These are phyloP conservation scores for Xylariaceae sp. DNA, from an alignment of 2,329 filamentous ascomycete species.

Conservation along the genomic window DNA sequence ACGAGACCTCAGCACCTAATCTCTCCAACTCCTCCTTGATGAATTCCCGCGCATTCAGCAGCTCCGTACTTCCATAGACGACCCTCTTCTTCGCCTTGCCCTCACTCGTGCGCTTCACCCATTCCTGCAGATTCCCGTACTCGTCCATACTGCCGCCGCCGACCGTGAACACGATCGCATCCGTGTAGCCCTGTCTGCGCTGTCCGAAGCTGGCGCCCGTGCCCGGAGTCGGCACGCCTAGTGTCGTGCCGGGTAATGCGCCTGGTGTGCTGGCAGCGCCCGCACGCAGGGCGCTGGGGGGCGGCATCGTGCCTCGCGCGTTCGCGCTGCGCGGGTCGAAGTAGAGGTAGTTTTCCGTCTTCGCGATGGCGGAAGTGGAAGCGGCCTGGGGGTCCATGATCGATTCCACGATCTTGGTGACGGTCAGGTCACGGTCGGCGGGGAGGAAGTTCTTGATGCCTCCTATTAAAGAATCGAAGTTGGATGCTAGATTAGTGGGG, in stretches of 20 bases:
- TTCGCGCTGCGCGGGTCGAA: conserved; percentile 94
- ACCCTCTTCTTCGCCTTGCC: conserved; percentile 69
- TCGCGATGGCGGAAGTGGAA: conserved; percentile 85
- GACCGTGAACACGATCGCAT: conserved; percentile 89
- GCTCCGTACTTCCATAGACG: conserved; percentile 89
- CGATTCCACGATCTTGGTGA: conserved; percentile 97
- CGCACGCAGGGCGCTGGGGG: conserved; percentile 58
- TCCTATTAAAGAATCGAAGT: conserved; percentile 90
- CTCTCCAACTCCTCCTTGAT: conserved; percentile 58
- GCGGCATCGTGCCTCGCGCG: conserved; percentile 84
- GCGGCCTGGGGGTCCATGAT: conserved; percentile 94
- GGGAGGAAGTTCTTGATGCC: conserved; percentile 99
- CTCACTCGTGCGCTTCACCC: conserved; percentile 73
- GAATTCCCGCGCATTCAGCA: conserved; percentile 65
- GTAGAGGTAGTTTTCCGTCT: conserved; percentile 95
- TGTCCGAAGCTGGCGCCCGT: conserved; percentile 86
- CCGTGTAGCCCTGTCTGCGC: conserved; percentile 79
- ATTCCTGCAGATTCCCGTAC: conserved; percentile 95
- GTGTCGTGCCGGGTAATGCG: conserved; percentile 41
- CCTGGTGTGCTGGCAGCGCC: conserved; percentile 37
- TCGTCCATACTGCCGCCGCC: conserved; percentile 98
- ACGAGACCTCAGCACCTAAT: conserved; percentile 53
- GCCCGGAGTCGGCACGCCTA: conserved; percentile 50
- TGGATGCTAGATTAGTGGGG: conserved; percentile 60
- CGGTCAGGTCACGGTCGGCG: conserved; percentile 86